A percentile compares a stretch with the other conserved stretches of the same genome.
Conservation (phyloP, 2,329 filamentous ascomycete species). For the Coniochaeta hoffmannii region DNA sequence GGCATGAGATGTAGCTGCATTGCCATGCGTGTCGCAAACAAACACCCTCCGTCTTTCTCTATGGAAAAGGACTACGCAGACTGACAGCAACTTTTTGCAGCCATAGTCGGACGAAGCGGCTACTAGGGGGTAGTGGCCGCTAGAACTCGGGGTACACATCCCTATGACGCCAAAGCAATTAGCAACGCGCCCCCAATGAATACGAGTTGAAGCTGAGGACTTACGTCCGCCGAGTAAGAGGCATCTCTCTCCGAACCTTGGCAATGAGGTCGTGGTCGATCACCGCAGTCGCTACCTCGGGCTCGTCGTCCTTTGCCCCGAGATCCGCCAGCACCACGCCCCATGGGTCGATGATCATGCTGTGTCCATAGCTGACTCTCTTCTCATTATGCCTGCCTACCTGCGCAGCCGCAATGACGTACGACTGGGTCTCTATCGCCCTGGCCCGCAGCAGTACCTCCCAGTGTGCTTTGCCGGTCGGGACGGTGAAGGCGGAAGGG, state of each 20-base stretch:
- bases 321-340: slow-evolving; percentile 64
- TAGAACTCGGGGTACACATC: slow-evolving; percentile 13
- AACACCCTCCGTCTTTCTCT: too few species aligned
- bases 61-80: too few species aligned
- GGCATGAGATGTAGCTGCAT: too few species aligned
- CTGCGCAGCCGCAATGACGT: slow-evolving; percentile 82
- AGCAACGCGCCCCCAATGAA: neutral
- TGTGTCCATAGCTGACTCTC: slow-evolving; percentile 76
- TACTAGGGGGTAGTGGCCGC: neutral
- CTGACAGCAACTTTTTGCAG: too few species aligned
- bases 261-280: slow-evolving; percentile 41
- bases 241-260: slow-evolving; percentile 43
- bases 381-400: slow-evolving; percentile 50
- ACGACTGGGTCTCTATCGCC: slow-evolving; percentile 84
- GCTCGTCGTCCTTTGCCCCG: slow-evolving; percentile 38
- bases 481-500: slow-evolving; percentile 83
- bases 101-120: neutral
- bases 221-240: slow-evolving; percentile 43
- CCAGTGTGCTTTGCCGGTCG: slow-evolving; percentile 84
- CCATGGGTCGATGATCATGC: slow-evolving; percentile 83
- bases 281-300: slow-evolving; percentile 25
- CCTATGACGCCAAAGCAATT: slow-evolving; percentile 5
- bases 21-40: too few species aligned
- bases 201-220: slow-evolving; percentile 18
- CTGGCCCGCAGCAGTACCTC: slow-evolving; percentile 67